Evolutionary conservation across 179 eudicot genomes (phyloP), one percentile per base, ranked within the genome.

Genomic region (Corrigiola litoralis): DNA sequence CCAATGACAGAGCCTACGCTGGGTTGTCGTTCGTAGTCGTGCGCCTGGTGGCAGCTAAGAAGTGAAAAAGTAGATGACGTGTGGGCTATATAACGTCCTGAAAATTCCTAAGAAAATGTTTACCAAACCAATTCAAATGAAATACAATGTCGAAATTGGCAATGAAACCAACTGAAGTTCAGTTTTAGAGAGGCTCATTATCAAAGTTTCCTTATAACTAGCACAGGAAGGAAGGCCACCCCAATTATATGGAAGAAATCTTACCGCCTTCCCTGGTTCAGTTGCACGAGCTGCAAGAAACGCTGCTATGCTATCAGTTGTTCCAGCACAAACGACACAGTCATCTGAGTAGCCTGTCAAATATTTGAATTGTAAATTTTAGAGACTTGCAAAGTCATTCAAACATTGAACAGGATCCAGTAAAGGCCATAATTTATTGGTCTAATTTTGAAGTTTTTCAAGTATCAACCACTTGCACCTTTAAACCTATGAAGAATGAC

Each of bases 301-400:
- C 17, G 99, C 99, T 16, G 99, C 99, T 56, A 95, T 91, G 73
- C 99, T 95, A 72, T 95, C 97, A 13, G 99, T 95, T 71, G 97
- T 95, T 71, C 99, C 99, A 3, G 99, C 82, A 77, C 99, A 88
- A 53, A 86, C 77, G 32, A 77, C 76, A 66, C 97, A 94, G 37
- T 90, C 88, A 65, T 78, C 68, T 13, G 91, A 69, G 54, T 65
- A 75, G 59, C 82, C 81, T 79, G 66, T 63, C 59, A 74, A 55
- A 42, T 25, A 59, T 32, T 46, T 34, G 3, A 37, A 10, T 11
- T 23, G 16, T 21, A 24, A 1, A 58, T 44, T 11, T 49, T 34
- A 34, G 47, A 25, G 17, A 23, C 34, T 34, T 23, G 13, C 14
- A 38, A 28, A 54, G 34, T 28, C 53, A 23, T n/a, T 6, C 17